These are phyloP conservation scores for Polyporus arcularius DNA, from an alignment of 768 basidiomycete genomes.

Conservation along the genomic window DNA sequence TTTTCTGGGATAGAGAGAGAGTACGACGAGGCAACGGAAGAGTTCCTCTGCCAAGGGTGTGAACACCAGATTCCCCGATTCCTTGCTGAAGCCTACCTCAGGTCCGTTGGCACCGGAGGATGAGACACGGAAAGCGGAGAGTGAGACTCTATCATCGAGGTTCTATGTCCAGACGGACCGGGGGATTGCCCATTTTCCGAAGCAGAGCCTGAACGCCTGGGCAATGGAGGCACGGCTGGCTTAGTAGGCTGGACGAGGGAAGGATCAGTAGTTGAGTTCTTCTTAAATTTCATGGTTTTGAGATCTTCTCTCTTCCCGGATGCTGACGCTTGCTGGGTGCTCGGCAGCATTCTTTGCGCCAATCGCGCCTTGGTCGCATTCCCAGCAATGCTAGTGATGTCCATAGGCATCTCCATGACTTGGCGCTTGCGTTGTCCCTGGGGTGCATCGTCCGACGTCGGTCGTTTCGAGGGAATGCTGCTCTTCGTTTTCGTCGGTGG, in stretches of 20 bases:
- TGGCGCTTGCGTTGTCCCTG: conserved; percentile 8
- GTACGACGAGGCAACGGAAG: conserved; percentile 11
- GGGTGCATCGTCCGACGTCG: neutral
- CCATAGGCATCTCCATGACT: conserved; percentile 16
- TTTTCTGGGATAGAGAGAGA: neutral
- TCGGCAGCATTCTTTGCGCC: conserved; percentile 11
- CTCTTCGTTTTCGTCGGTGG: neutral
- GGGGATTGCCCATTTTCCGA: conserved; percentile 15
- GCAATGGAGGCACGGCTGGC: neutral
- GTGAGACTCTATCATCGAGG: neutral
- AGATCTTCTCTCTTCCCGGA: neutral
- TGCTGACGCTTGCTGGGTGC: neutral
- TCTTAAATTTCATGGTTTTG: conserved; percentile 16
- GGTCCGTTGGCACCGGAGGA: neutral
- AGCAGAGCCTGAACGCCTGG: conserved; percentile 1
- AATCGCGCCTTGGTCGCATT: conserved; percentile 21
- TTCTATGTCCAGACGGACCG: neutral
- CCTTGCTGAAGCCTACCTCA: neutral
- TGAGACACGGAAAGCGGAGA: neutral
- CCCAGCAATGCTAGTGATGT: conserved; percentile 7
- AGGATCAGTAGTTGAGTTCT: conserved; percentile 6
- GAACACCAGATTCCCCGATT: neutral
- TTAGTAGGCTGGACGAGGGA: neutral
- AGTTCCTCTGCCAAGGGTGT: neutral
- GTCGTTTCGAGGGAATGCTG: conserved; percentile 12